These are phyloP conservation scores for Pseudonitzschia multiseries DNA, from an alignment of 108 stramenopile species.

Conservation along the genomic window DNA sequence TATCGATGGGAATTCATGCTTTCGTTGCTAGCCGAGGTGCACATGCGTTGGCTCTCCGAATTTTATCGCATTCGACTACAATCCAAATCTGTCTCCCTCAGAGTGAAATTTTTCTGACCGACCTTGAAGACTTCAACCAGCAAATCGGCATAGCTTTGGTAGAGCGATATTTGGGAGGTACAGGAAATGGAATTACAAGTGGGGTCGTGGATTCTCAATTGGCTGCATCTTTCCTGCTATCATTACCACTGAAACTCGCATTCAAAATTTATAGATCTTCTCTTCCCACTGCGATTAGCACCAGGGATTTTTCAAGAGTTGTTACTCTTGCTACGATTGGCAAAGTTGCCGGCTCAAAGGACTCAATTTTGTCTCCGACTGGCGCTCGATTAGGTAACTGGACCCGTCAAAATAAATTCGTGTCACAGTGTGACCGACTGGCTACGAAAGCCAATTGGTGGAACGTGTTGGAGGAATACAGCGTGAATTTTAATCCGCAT, in stretches of 20 bases:
- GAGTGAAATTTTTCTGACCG: slow-evolving; percentile 9
- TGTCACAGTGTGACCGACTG: slow-evolving; percentile 65
- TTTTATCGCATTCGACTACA: slow-evolving; percentile 42
- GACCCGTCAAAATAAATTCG: slow-evolving; percentile 66
- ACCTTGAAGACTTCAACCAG: slow-evolving; percentile 15
- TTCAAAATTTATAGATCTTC: slow-evolving; percentile 74
- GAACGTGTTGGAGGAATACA: slow-evolving; percentile 48
- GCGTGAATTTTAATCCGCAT: slow-evolving; percentile 65
- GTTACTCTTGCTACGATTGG: slow-evolving; percentile 69
- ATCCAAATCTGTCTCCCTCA: slow-evolving; percentile 16
- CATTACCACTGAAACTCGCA: slow-evolving; percentile 66
- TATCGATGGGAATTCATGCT: slow-evolving; percentile 37
- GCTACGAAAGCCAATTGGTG: slow-evolving; percentile 70
- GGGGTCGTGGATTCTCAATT: slow-evolving; percentile 68
- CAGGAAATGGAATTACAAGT: slow-evolving; percentile 70
- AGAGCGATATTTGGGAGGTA: slow-evolving; percentile 74
- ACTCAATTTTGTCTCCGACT: slow-evolving; percentile 34
- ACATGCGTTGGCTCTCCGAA: slow-evolving; percentile 56
- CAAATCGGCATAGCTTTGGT: slow-evolving; percentile 35
- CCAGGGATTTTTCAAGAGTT: slow-evolving; percentile 65
- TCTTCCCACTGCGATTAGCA: slow-evolving; percentile 79
- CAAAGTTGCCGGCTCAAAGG: slow-evolving; percentile 42
- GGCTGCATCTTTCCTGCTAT: slow-evolving; percentile 62
- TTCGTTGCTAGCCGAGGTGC: slow-evolving; percentile 65
- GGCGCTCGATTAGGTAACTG: slow-evolving; percentile 36